Base-by-base conservation (phyloP, 805 yeast genomes). In the Lipomyces sp. region DNA sequence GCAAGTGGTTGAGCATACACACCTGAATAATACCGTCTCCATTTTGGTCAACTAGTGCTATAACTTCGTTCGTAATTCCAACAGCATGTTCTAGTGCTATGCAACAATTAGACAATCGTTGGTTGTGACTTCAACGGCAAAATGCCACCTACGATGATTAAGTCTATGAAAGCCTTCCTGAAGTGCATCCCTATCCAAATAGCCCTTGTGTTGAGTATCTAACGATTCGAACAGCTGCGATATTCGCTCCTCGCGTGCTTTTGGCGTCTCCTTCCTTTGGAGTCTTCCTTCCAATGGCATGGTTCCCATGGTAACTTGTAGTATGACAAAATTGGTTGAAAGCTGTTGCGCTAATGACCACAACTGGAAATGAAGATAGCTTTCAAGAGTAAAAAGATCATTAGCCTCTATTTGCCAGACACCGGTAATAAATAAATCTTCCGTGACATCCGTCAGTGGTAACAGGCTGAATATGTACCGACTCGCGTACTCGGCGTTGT, bases 111-210 rank as follows among this genome's bases (percentile, higher is more conserved):
- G 77, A 15, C 67, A 57, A 10, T 45, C 82, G 75, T 74, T 87
- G 1, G 15, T 2, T 91, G 73, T 90, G 83, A 1, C 87, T 81
- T 53, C 80, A 77, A 42, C n/a, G 2, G 88, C 2, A 90, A 79
- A 63, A 82, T 81, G 54, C 39, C 79, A 78, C 56, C 89, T 82
- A 42, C 92, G 86, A 60, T 83, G 86, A 64, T 87, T 82, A 50
- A 83, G 73, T 33, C 60, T 74, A 72, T 75, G 76, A 58, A 82
- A 81, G 0, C 84, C 85, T 61, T 73, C 67, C 11, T 73, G 72
- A 48, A 83, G 72, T 5, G 80, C 76, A 11, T 74, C 75, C 10
- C 76, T 73, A 63, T 81, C 81, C 2, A 83, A 73, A 30, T 73
- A 67, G 0, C 84, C 84, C 29, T 74, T 74, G 48, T 75, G 66